Evolutionary conservation across 2,329 filamentous ascomycete species (phyloP).

Genomic region (Tolypocladium sp.): DNA sequence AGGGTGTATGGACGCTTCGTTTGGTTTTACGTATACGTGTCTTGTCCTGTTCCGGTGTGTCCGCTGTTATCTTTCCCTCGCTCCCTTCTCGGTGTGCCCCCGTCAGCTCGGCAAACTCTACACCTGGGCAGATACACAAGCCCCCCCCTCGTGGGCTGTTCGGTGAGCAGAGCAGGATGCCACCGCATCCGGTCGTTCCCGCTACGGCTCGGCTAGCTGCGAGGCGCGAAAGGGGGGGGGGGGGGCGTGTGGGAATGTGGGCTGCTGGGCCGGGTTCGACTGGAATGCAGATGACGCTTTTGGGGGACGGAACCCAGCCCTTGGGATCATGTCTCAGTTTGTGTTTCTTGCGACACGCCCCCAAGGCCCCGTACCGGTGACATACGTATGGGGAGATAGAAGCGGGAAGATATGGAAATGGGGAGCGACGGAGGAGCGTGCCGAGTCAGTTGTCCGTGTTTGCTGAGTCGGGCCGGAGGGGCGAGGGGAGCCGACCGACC

Average conservation of each 20-base stretch:
- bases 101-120: not conserved
- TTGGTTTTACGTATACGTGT: not conserved
- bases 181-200: not conserved
- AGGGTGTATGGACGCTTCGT: not conserved
- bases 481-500: too few species aligned
- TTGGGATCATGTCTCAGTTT: too few species aligned
- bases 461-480: too few species aligned
- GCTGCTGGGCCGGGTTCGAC: not conserved
- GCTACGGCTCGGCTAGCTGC: not conserved
- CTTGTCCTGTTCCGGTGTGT: not conserved
- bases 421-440: not conserved
- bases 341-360: not conserved
- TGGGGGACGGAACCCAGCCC: not conserved
- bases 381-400: not conserved
- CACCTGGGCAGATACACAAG: too few species aligned
- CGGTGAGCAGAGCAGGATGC: not conserved
- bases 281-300: not conserved
- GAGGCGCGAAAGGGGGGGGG: not conserved
- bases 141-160: not conserved
- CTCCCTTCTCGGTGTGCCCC: not conserved
- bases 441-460: not conserved
- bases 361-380: not conserved
- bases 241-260: not conserved
- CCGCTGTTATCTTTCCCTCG: not conserved
- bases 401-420: too few species aligned